phyloP scores from a whole-genome alignment of 2,329 filamentous ascomycete species.

The Paecilomyces variotii region DNA sequence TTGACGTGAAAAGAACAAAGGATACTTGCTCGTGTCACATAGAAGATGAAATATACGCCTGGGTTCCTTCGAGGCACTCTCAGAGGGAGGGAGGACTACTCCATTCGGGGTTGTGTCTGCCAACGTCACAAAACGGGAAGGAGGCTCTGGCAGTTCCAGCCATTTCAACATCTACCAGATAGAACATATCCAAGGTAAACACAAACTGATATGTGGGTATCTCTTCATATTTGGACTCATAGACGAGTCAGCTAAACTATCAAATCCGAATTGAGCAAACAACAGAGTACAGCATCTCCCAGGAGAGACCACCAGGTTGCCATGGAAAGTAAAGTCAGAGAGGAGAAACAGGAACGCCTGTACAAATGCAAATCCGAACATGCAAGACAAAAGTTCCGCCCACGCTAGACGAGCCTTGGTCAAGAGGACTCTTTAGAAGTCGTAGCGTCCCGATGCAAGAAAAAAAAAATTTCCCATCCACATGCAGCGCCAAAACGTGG shows the following conservation, averaged over 20 bases:
- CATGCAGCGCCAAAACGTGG: not conserved
- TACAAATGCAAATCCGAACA: not conserved
- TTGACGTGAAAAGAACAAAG: not conserved
- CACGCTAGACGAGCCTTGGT: not conserved
- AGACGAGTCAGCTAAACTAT: not conserved
- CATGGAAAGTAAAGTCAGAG: not conserved
- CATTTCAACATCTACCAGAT: no score
- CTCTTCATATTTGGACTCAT: not conserved
- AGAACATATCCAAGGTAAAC: no score
- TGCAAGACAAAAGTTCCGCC: not conserved
- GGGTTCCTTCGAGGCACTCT: not conserved
- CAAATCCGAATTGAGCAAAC: not conserved
- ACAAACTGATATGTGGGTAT: not conserved
- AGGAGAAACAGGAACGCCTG: not conserved
- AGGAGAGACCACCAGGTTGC: not conserved
- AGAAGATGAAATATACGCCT: not conserved
- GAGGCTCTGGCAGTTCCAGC: not conserved
- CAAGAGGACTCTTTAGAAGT: not conserved
- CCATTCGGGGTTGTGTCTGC: not conserved
- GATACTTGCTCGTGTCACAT: not conserved
- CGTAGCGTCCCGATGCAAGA: not conserved
- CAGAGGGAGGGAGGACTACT: not conserved
- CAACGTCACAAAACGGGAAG: not conserved
- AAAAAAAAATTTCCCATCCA: not conserved
- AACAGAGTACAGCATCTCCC: not conserved